These are phyloP conservation scores for Leishmania tropica DNA, from an alignment of 208 protist species.

Conservation along the genomic window DNA sequence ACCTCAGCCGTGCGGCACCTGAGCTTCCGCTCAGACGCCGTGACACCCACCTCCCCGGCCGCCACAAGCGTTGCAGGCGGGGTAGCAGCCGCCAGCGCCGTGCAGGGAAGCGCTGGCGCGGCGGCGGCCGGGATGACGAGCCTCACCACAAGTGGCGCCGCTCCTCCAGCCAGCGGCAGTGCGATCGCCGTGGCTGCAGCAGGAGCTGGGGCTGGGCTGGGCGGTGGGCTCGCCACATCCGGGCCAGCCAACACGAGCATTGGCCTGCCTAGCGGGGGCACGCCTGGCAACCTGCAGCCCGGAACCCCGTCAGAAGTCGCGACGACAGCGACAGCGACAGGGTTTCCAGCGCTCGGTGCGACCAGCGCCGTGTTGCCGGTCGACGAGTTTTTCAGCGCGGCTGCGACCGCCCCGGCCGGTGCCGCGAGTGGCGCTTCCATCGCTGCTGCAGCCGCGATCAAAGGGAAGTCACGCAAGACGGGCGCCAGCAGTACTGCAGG, in stretches of 20 bases:
- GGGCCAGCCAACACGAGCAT: background rate
- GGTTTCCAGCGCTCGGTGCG: background rate
- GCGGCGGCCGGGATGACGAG: background rate
- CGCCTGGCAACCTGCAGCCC: background rate
- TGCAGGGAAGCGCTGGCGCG: background rate
- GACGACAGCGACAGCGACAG: background rate
- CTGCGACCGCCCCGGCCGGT: background rate
- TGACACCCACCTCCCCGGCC: background rate
- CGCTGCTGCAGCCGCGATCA: background rate
- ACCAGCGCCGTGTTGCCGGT: background rate
- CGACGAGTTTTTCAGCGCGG: background rate
- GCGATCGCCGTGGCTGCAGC: background rate
- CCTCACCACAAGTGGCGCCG: background rate
- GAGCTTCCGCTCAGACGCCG: conserved; percentile 49
- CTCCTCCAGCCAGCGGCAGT: background rate
- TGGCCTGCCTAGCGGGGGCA: background rate
- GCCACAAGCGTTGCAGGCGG: conserved; percentile 2
- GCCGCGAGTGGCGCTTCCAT: background rate
- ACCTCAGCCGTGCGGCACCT: conserved; percentile 49
- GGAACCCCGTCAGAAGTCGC: background rate
- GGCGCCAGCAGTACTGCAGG: background rate
- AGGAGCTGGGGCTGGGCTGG: background rate
- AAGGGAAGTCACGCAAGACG: conserved; percentile 13
- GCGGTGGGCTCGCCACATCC: background rate
- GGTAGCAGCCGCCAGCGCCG: background rate